Base-by-base conservation (phyloP, 2,329 filamentous ascomycete genomes). In the Pyricularia pennisetigena region DNA sequence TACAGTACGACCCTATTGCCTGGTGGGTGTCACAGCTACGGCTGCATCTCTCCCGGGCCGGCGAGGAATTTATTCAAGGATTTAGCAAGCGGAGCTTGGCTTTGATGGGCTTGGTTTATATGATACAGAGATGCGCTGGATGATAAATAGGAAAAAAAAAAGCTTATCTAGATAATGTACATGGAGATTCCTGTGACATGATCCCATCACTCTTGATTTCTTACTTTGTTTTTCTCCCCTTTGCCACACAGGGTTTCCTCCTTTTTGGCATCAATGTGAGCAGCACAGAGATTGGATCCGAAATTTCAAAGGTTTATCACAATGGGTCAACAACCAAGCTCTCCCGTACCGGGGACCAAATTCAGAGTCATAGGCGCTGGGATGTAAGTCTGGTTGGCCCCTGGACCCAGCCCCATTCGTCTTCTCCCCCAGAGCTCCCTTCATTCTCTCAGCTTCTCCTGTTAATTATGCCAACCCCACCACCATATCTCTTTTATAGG, bases 351-450 rank as follows among this genome's bases (percentile, higher is more conserved):
- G 67, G 77, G 74, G 67, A 76, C 76, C 30, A 74, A 75, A 67
- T 77, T 78, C 71, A 72, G 75, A 20, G 76, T 77, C 49, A 78
- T 78, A 71, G 76, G 76, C 35, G 76, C 76, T 67, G 76, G 77
- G 71, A 77, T 77, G 76, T 77, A 72, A 71, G 74, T 73, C 4
- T 32, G 8, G 4, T 3, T 32, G 8, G 4, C 57, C 57, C 10
- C 57, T 61, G 2, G 2, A 7, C 3, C 29, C 16, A 35, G n/a
- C 10, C 8, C n/a, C 4, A 24, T 24, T 24, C 24, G 8, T 59
- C 26, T 28, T 35, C 26, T 26, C 9, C 23, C 26, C 32, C 2
- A 4, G 59, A 26, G 1, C 49, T 54, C 20, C 16, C n/a, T 62
- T 4, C 20, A 26, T 49, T 28, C 12, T 24, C 8, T 16, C 20